These are phyloP conservation scores for Zanthoxylum bungeanum DNA, from an alignment of 345 rosid species.

Conservation along the genomic window DNA sequence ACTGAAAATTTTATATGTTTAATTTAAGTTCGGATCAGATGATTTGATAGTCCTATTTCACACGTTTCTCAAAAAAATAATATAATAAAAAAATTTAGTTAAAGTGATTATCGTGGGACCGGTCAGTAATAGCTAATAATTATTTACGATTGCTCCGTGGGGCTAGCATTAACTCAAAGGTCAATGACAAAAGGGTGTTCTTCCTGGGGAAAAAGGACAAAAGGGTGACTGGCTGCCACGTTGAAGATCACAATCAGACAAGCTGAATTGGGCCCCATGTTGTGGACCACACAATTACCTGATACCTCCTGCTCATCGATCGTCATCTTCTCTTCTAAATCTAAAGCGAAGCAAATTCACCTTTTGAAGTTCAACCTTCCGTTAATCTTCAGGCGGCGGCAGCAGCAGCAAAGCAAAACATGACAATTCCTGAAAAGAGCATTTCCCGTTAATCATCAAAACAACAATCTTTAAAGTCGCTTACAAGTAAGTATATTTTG, in stretches of 20 bases:
- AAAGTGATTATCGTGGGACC: no score
- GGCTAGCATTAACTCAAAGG: neutral
- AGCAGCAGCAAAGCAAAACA: no score
- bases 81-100: no score
- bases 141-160: neutral
- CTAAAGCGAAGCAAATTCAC: neutral
- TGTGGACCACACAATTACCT: neutral
- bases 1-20: no score
- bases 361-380: no score
- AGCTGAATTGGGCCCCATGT: neutral
- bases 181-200: neutral
- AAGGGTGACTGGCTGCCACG: constrained; percentile 5
- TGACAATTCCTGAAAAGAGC: neutral
- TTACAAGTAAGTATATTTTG: neutral
- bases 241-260: neutral
- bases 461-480: neutral
- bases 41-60: no score
- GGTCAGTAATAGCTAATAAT: no score
- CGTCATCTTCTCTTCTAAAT: neutral
- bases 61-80: no score
- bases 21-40: no score
- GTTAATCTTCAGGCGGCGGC: neutral
- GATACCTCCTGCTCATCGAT: no score
- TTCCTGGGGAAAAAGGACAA: no score
- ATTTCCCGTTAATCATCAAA: no score